These are phyloP conservation scores for Debaryomycetaceae sp. DNA, from an alignment of 1,139 yeast genomes.

Conservation along the genomic window DNA sequence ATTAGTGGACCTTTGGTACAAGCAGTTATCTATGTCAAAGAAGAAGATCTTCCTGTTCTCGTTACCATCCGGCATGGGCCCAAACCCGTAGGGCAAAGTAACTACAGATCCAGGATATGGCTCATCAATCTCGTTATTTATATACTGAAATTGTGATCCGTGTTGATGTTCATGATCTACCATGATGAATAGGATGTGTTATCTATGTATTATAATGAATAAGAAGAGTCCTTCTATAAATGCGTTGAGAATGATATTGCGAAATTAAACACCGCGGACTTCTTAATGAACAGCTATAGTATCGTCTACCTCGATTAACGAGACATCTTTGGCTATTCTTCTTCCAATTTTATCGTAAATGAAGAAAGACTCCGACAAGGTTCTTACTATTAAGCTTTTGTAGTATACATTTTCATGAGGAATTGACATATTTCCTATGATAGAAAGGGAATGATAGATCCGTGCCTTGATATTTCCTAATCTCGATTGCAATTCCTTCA, in stretches of 20 bases:
- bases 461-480: neutral
- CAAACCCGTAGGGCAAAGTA: conserved; percentile 41
- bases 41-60: conserved; percentile 55
- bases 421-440: neutral
- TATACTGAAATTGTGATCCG: conserved; percentile 11
- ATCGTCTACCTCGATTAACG: neutral
- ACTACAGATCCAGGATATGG: conserved; percentile 34
- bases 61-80: conserved; percentile 38
- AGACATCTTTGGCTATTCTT: neutral
- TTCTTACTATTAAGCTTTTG: neutral
- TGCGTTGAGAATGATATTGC: too few relatives aligned
- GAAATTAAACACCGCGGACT: neutral
- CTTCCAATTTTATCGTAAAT: neutral
- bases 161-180: neutral
- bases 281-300: neutral
- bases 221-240: too few relatives aligned
- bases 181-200: neutral
- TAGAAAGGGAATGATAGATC: neutral
- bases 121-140: conserved; percentile 22
- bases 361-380: neutral
- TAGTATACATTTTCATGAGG: neutral
- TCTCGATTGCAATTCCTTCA: neutral
- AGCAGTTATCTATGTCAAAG: conserved; percentile 91
- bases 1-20: conserved; percentile 68
- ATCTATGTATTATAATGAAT: neutral